These are phyloP conservation scores for Trifolium pratense DNA, from an alignment of 306 rosid genomes.

Conservation along the genomic window DNA sequence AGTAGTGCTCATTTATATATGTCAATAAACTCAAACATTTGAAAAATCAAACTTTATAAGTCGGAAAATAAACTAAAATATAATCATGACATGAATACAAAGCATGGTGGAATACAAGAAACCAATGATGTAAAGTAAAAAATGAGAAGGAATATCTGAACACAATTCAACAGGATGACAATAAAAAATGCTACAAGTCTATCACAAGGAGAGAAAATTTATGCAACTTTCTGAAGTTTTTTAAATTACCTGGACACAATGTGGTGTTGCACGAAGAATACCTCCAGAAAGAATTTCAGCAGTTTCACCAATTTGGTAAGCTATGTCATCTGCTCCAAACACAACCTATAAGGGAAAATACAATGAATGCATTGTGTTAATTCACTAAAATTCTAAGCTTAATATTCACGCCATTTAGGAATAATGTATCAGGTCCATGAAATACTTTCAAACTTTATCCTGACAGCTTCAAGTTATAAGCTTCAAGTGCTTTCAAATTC, in stretches of 20 bases:
- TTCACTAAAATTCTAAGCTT: conserved; percentile 26
- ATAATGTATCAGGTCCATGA: background rate
- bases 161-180: conserved; percentile 8
- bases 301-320: conserved; percentile 96
- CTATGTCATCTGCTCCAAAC: conserved; percentile 83
- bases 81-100: too few species aligned
- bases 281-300: conserved; percentile 90
- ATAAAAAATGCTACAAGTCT: conserved; percentile 10
- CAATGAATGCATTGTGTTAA: conserved; percentile 28
- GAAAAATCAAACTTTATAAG: background rate
- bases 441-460: background rate
- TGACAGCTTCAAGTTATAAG: too few species aligned
- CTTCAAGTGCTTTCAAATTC: too few species aligned
- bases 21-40: background rate
- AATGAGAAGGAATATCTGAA: background rate
- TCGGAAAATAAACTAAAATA: too few species aligned
- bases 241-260: conserved; percentile 80
- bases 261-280: conserved; percentile 95
- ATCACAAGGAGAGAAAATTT: conserved; percentile 4
- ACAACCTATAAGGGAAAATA: conserved; percentile 61
- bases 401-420: conserved; percentile 4
- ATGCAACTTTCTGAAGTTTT: background rate
- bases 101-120: too few species aligned
- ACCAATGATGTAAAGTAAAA: conserved; percentile 4
- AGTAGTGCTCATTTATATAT: too few species aligned